These are phyloP conservation scores for Septoria linicola DNA, from an alignment of 2,329 filamentous ascomycete genomes.

Conservation along the genomic window DNA sequence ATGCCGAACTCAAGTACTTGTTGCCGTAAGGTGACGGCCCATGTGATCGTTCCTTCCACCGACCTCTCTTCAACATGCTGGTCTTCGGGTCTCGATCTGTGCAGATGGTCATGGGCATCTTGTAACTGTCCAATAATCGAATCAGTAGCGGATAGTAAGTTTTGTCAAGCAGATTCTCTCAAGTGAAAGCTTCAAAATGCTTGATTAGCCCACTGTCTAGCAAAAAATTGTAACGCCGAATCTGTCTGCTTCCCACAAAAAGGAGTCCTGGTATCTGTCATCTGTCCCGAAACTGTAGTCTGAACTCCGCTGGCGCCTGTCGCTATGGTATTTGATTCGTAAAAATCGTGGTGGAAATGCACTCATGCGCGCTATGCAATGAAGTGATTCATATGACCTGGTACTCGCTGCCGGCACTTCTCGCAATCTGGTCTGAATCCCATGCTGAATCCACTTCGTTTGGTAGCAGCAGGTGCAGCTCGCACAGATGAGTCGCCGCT, in stretches of 20 bases:
- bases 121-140: no score
- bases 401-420: conserved; percentile 49
- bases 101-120: no score
- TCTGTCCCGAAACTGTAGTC: conserved; percentile 8
- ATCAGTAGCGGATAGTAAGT: no score
- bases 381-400: conserved; percentile 53
- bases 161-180: no score
- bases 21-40: no score
- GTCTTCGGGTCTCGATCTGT: no score
- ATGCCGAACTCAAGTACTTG: no score
- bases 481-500: conserved; percentile 32
- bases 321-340: conserved; percentile 15
- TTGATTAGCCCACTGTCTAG: conserved; percentile 4
- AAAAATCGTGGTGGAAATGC: conserved; percentile 4
- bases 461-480: conserved; percentile 21
- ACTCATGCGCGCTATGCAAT: conserved; percentile 26
- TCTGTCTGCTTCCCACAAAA: background rate
- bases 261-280: conserved; percentile 12
- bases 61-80: no score
- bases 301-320: conserved; percentile 23
- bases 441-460: conserved; percentile 44
- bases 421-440: conserved; percentile 52
- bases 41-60: no score
- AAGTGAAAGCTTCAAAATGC: no score
- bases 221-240: background rate